Evolutionary conservation across 768 basidiomycete genomes (phyloP).

Genomic region (Floccularia luteovirens): DNA sequence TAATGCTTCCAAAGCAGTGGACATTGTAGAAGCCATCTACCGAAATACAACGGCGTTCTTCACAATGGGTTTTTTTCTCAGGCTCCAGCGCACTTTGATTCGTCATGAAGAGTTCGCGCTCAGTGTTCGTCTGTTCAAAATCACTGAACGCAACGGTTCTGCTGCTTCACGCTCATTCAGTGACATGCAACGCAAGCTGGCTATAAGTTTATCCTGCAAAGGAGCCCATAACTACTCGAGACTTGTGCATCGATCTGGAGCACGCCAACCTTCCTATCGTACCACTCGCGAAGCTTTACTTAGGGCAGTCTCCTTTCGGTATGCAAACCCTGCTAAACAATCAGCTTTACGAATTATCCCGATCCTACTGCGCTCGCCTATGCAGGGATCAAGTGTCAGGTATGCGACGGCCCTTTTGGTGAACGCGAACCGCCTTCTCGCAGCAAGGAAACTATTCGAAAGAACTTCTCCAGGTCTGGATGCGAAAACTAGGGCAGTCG

Average conservation of each 20-base stretch:
- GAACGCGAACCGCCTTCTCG: constrained; percentile 29
- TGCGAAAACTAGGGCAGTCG: constrained; percentile 22
- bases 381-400: constrained; percentile 18
- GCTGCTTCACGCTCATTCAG: constrained; percentile 12
- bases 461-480: constrained; percentile 19
- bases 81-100: constrained; percentile 32
- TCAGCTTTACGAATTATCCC: constrained; percentile 13
- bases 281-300: constrained; percentile 16
- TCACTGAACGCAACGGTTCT: constrained; percentile 9
- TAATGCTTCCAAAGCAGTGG: constrained; percentile 25
- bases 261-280: constrained; percentile 2
- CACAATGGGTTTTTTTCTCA: constrained; percentile 25
- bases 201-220: constrained; percentile 17
- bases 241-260: constrained; percentile 8
- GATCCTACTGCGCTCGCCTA: constrained; percentile 15
- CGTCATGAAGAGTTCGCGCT: constrained; percentile 26
- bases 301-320: constrained; percentile 16
- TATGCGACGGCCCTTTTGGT: constrained; percentile 29
- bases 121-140: constrained; percentile 22
- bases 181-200: constrained; percentile 23
- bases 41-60: constrained; percentile 27
- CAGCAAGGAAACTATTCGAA: constrained; percentile 35
- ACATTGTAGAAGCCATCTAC: constrained; percentile 32
- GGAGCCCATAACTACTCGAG: constrained; percentile 23
- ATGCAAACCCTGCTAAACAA: constrained; percentile 9